Evolutionary conservation across 192 early-diverging fungal genomes (phyloP).

Genomic region (Coemansia reversa): DNA sequence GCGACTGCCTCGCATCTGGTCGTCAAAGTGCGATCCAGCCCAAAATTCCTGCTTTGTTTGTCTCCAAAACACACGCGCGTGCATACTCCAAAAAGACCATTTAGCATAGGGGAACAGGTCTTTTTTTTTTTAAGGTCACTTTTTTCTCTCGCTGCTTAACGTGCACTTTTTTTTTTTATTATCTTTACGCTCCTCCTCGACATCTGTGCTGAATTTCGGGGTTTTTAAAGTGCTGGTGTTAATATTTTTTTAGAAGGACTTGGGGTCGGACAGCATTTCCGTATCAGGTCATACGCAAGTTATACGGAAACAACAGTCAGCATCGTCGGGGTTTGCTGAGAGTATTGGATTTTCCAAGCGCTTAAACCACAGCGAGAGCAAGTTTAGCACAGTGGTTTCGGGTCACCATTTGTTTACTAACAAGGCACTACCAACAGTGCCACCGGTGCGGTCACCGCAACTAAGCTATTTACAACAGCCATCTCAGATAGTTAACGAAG

Average conservation of each 20-base stretch:
- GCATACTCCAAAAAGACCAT: conserved; percentile 8
- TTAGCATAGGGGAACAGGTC: background rate
- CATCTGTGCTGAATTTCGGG: background rate
- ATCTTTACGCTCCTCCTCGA: background rate
- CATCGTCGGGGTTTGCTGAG: conserved; percentile 47
- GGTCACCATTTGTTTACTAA: conserved; percentile 22
- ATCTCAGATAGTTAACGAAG: background rate
- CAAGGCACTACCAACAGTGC: conserved; percentile 40
- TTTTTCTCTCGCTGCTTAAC: conserved; percentile 4
- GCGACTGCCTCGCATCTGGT: background rate
- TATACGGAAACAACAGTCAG: conserved; percentile 53
- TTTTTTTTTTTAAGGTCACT: background rate
- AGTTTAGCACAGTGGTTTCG: conserved; percentile 21
- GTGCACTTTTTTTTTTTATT: conserved; percentile 2
- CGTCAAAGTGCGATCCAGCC: background rate
- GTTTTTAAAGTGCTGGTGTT: background rate
- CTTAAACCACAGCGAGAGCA: conserved; percentile 31
- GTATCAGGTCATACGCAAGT: conserved; percentile 19
- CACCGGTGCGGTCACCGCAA: conserved; percentile 10
- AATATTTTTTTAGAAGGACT: conserved; percentile 32
- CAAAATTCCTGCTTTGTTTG: conserved; percentile 6
- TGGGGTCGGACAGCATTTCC: conserved; percentile 10
- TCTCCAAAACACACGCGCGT: conserved; percentile 1
- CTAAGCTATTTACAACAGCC: background rate
- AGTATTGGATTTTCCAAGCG: conserved; percentile 44